Evolutionary conservation across 495 filamentous ascomycete genomes (phyloP).

Genomic region (Cryomyces minteri): DNA sequence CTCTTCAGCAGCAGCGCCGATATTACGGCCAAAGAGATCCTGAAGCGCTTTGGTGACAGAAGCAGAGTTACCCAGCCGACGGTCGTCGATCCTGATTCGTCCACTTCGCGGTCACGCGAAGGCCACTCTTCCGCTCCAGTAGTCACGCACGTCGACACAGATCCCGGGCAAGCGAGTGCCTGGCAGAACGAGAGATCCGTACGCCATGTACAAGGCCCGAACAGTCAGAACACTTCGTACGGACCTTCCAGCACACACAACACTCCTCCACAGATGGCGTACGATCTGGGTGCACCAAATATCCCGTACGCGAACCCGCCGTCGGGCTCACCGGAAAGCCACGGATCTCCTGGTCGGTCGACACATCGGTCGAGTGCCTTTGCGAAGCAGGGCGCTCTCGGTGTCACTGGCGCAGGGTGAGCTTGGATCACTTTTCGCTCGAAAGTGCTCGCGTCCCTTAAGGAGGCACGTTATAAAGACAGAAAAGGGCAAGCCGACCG

Average conservation of each 20-base stretch:
- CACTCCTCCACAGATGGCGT: not conserved
- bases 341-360: not conserved
- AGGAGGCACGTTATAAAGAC: too few species aligned
- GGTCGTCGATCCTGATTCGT: not conserved
- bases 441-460: too few species aligned
- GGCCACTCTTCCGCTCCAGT: not conserved
- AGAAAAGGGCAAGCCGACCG: too few species aligned
- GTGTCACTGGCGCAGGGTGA: not conserved
- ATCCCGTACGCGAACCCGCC: not conserved
- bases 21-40: slow-evolving; percentile 90
- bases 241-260: not conserved
- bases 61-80: not conserved
- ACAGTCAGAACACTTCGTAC: not conserved
- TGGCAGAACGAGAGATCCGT: slow-evolving; percentile 13
- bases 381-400: not conserved
- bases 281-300: not conserved
- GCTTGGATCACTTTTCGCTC: too few species aligned
- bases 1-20: slow-evolving; percentile 69
- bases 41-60: slow-evolving; percentile 23
- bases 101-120: not conserved
- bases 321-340: not conserved
- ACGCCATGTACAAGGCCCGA: slow-evolving; percentile 4
- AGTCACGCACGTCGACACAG: slow-evolving; percentile 6
- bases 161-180: slow-evolving; percentile 4
- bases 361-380: not conserved